phyloP scores from a whole-genome alignment of 169 alveolate species.

The Eimeria nieschulzi region DNA sequence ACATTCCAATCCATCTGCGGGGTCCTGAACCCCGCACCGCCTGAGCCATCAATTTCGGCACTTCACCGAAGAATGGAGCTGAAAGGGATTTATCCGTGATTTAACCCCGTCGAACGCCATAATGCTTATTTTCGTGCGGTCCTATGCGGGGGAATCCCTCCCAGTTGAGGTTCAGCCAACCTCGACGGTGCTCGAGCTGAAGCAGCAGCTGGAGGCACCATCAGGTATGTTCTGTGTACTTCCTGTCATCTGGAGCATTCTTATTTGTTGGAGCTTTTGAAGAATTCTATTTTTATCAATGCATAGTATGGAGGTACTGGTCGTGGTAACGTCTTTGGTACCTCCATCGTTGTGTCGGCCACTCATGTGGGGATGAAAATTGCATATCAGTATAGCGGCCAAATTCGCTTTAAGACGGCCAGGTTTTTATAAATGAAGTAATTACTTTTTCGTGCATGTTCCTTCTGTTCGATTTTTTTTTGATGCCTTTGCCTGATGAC shows the following conservation, averaged over 20 bases:
- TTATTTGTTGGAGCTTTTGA: background rate
- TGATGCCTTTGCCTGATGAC: too few relatives aligned
- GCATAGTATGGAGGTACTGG: too few relatives aligned
- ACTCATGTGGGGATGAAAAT: too few relatives aligned
- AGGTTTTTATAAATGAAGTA: too few relatives aligned
- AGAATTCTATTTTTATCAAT: background rate
- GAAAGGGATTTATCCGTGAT: conserved; percentile 34
- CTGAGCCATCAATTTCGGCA: background rate
- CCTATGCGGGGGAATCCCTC: conserved; percentile 70
- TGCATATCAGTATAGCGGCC: too few relatives aligned
- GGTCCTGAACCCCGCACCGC: conserved; percentile 68
- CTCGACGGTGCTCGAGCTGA: conserved; percentile 74
- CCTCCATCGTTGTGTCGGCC: too few relatives aligned
- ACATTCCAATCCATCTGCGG: conserved; percentile 8
- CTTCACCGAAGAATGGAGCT: conserved; percentile 21
- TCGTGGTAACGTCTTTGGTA: too few relatives aligned
- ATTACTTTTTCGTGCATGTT: too few relatives aligned
- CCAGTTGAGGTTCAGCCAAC: conserved; percentile 72
- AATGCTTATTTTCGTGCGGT: conserved; percentile 71
- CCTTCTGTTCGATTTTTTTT: too few relatives aligned
- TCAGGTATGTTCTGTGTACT: conserved; percentile 17
- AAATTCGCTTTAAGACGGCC: too few relatives aligned
- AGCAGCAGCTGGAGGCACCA: conserved; percentile 69
- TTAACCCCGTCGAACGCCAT: conserved; percentile 38
- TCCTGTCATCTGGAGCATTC: background rate